Conservation (phyloP, 495 filamentous ascomycete species). For the Thozetella sp. region DNA sequence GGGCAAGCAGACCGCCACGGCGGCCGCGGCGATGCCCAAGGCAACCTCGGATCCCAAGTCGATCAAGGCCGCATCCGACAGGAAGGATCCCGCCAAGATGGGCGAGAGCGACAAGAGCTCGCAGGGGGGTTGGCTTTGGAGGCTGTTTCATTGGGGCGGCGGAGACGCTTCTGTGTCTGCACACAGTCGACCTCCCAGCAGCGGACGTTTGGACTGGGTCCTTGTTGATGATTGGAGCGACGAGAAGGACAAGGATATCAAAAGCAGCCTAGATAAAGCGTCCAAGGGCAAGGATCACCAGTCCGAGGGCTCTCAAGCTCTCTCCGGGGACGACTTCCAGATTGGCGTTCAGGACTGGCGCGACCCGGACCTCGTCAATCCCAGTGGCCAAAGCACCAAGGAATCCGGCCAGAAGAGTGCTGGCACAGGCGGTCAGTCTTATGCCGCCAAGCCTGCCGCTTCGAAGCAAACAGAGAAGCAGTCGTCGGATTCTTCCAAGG, state of each 20-base stretch:
- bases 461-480: conserved; percentile 28
- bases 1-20: conserved; percentile 23
- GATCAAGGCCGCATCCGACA: conserved; percentile 8
- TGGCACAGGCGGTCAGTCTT: conserved; percentile 5
- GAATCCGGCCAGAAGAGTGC: conserved; percentile 8
- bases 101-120: conserved; percentile 6
- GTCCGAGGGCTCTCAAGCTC: conserved; percentile 16
- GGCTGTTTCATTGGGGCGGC: conserved; percentile 51
- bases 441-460: conserved; percentile 1
- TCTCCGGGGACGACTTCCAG: conserved; percentile 71
- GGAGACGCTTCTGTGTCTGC: conserved; percentile 37
- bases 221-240: conserved; percentile 69
- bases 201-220: conserved; percentile 82
- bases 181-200: conserved; percentile 74
- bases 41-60: conserved; percentile 12
- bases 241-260: conserved; percentile 39
- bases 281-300: conserved; percentile 23
- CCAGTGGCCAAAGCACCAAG: conserved; percentile 17
- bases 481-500: conserved; percentile 13
- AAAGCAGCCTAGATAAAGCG: conserved; percentile 31
- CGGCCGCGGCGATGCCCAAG: conserved; percentile 15
- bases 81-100: conserved; percentile 8
- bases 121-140: conserved; percentile 54
- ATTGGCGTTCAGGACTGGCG: conserved; percentile 94
- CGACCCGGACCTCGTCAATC: conserved; percentile 72